A percentile compares a stretch with the other conserved stretches of the same genome.
These are phyloP conservation scores for Astrocystis sublimbata DNA, from an alignment of 495 filamentous ascomycete species.

Conservation along the genomic window DNA sequence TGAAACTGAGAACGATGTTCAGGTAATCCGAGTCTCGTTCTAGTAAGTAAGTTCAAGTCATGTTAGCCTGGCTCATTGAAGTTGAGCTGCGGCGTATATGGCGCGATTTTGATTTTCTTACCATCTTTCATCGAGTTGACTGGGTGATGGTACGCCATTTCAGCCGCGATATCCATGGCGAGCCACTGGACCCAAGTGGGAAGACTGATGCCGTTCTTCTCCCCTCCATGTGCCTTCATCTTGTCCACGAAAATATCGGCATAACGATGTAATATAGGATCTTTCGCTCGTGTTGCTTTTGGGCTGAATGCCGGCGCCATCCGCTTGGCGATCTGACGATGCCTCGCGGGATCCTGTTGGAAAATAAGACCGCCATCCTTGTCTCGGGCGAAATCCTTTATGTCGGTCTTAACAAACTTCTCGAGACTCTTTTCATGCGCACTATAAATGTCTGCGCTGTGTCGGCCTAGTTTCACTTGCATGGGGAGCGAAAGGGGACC, in stretches of 20 bases:
- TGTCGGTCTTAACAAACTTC: conserved; percentile 23
- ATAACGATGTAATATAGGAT: conserved; percentile 23
- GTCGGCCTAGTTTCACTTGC: too few relatives aligned
- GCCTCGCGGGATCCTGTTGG: conserved; percentile 24
- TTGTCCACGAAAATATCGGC: conserved; percentile 22
- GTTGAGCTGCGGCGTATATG: too few relatives aligned
- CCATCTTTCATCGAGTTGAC: too few relatives aligned
- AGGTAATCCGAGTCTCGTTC: too few relatives aligned
- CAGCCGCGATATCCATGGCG: conserved; percentile 25
- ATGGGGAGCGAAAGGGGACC: too few relatives aligned
- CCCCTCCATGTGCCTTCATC: conserved; percentile 25
- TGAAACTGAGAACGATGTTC: too few relatives aligned
- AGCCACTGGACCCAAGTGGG: background rate
- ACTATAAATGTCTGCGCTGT: background rate
- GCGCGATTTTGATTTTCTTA: too few relatives aligned
- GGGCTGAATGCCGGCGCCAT: conserved; percentile 24
- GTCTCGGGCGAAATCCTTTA: conserved; percentile 19
- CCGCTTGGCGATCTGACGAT: conserved; percentile 19
- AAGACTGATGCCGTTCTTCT: conserved; percentile 6
- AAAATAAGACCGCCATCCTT: conserved; percentile 21
- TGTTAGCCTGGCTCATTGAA: too few relatives aligned
- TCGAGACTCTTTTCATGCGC: conserved; percentile 11
- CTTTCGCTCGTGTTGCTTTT: conserved; percentile 23
- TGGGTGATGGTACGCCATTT: too few relatives aligned
- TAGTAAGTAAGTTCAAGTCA: too few relatives aligned